Conservation (phyloP, 169 alveolate genomes). For the Eimeria sp. region DNA sequence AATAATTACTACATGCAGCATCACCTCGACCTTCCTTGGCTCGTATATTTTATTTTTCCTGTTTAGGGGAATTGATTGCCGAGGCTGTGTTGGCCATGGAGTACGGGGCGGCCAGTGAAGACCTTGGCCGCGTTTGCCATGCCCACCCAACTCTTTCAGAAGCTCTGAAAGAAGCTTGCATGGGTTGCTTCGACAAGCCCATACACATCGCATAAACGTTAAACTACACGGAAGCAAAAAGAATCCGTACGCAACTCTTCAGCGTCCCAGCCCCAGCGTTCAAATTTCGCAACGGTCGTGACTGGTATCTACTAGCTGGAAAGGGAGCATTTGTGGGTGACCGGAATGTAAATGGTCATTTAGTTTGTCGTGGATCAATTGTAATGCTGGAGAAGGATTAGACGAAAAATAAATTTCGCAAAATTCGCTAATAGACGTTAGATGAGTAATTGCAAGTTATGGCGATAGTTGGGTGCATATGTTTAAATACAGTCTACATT, state of each 20-base stretch:
- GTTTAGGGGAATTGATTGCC: constrained; percentile 96
- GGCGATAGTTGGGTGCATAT: too few relatives aligned
- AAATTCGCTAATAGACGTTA: too few relatives aligned
- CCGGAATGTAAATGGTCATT: not conserved
- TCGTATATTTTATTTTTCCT: not conserved
- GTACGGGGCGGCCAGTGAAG: constrained; percentile 98
- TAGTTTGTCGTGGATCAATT: not conserved
- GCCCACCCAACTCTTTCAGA: constrained; percentile 99
- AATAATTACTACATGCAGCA: not conserved
- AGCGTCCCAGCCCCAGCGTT: not conserved
- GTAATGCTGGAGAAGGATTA: not conserved
- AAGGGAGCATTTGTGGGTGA: too few relatives aligned
- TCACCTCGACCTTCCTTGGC: too few relatives aligned
- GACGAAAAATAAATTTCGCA: too few relatives aligned
- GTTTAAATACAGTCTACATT: too few relatives aligned
- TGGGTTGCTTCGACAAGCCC: constrained; percentile 97
- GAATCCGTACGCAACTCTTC: not conserved
- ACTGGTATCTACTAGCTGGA: too few relatives aligned
- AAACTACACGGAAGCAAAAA: not conserved
- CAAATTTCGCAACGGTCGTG: not conserved
- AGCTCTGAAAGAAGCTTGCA: constrained; percentile 97
- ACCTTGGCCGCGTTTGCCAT: constrained; percentile 97
- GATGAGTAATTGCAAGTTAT: too few relatives aligned
- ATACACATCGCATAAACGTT: constrained; percentile 90
- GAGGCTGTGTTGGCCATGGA: constrained; percentile 96